These are phyloP conservation scores for Byssochlamys sp. DNA, from an alignment of 2,329 filamentous ascomycete genomes.

Conservation along the genomic window DNA sequence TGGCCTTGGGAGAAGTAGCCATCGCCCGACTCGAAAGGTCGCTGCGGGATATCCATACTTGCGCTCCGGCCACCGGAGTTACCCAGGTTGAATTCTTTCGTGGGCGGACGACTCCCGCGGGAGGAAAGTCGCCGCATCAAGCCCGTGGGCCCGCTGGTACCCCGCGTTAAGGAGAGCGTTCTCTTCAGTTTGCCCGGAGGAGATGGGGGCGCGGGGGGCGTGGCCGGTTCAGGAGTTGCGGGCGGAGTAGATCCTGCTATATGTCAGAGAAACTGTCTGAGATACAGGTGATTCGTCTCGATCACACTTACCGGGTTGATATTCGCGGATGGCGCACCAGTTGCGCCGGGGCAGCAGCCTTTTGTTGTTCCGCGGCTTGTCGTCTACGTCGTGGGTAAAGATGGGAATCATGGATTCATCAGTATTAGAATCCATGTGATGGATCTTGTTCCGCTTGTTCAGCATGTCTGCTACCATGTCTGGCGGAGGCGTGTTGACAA, in stretches of 20 bases:
- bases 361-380: slow-evolving; percentile 83
- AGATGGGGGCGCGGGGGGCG: slow-evolving; percentile 29
- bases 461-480: slow-evolving; percentile 82
- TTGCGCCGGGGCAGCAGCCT: slow-evolving; percentile 80
- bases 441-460: slow-evolving; percentile 78
- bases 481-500: slow-evolving; percentile 82
- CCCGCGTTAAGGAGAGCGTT: slow-evolving; percentile 53
- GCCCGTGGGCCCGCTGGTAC: background rate
- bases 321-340: slow-evolving; percentile 87
- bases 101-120: background rate
- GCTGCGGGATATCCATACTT: slow-evolving; percentile 17
- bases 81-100: background rate
- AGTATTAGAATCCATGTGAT: slow-evolving; percentile 59
- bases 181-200: slow-evolving; percentile 40
- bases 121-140: background rate
- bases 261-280: background rate
- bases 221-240: slow-evolving; percentile 45
- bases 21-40: slow-evolving; percentile 23
- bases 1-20: slow-evolving; percentile 22
- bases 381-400: slow-evolving; percentile 80
- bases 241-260: slow-evolving; percentile 65
- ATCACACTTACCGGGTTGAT: slow-evolving; percentile 55
- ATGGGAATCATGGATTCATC: slow-evolving; percentile 95
- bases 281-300: background rate
- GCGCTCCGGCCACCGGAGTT: background rate